These are phyloP conservation scores for Mortierella hygrophila DNA, from an alignment of 192 early-diverging fungal genomes.

Conservation along the genomic window DNA sequence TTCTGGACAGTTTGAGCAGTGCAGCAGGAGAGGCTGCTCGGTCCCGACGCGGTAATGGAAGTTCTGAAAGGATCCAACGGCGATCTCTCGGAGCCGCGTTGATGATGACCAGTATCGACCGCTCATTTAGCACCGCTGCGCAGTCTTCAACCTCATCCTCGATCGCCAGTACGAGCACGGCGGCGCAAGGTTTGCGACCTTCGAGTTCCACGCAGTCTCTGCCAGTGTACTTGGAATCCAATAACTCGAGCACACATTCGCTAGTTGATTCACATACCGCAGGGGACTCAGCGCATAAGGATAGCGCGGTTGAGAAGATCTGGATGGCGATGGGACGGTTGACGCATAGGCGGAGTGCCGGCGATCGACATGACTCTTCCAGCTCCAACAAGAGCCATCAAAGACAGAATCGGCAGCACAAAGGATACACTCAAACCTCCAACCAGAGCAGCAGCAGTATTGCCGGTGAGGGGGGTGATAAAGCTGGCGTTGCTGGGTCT, in stretches of 20 bases:
- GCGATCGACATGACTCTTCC: neutral
- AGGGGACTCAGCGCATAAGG: neutral
- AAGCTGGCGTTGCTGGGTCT: neutral
- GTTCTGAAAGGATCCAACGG: neutral
- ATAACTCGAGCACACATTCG: slow-evolving; percentile 11
- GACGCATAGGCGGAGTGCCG: neutral
- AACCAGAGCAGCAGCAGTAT: neutral
- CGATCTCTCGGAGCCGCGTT: neutral
- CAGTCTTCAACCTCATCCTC: neutral
- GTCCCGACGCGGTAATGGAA: slow-evolving; percentile 20
- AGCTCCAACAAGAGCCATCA: neutral
- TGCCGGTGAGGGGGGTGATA: neutral
- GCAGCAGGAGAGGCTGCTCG: slow-evolving; percentile 37
- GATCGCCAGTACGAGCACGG: neutral
- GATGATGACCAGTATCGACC: neutral
- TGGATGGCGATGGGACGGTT: slow-evolving; percentile 27
- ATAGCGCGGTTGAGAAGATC: slow-evolving; percentile 2
- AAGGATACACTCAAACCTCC: neutral
- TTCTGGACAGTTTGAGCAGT: slow-evolving; percentile 25
- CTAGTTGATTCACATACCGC: neutral
- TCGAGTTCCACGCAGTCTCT: slow-evolving; percentile 16
- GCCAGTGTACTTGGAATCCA: slow-evolving; percentile 1
- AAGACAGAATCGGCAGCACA: neutral
- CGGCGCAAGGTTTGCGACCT: neutral
- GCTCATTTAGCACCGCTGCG: neutral